phyloP scores from a whole-genome alignment of 106 monocot genomes.

The Phalaenopsis equestris region DNA sequence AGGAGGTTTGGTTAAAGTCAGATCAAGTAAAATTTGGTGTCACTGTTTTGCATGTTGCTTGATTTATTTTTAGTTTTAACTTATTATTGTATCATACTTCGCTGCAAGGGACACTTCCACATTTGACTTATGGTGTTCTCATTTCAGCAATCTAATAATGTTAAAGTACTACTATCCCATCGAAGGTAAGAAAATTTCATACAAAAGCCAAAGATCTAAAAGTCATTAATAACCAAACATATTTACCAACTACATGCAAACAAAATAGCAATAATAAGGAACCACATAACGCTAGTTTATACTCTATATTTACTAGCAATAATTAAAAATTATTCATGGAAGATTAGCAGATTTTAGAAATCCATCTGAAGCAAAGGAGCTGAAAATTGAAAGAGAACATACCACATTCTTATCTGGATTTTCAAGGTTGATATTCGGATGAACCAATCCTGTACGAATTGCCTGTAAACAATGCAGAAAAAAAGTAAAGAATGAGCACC shows the following conservation, averaged over 20 bases:
- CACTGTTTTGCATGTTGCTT: not conserved
- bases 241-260: not conserved
- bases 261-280: not conserved
- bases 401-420: conserved; percentile 86
- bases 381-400: conserved; percentile 10
- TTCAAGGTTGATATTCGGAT: conserved; percentile 95
- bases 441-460: conserved; percentile 87
- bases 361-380: not conserved
- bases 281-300: not conserved
- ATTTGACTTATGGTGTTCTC: not conserved
- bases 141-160: not conserved
- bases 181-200: not conserved
- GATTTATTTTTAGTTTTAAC: not conserved
- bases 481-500: not conserved
- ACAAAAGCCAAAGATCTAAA: not conserved
- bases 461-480: conserved; percentile 42
- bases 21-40: not conserved
- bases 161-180: not conserved
- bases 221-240: not conserved
- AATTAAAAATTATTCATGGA: not conserved
- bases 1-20: not conserved
- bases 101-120: not conserved
- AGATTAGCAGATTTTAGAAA: not conserved
- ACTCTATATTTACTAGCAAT: not conserved
- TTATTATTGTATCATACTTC: not conserved